Percentiles rank a stretch among this genome's conserved stretches.
Evolutionary conservation across 352 stramenopile genomes (phyloP).

Genomic region (Paralagenidium karlingii): DNA sequence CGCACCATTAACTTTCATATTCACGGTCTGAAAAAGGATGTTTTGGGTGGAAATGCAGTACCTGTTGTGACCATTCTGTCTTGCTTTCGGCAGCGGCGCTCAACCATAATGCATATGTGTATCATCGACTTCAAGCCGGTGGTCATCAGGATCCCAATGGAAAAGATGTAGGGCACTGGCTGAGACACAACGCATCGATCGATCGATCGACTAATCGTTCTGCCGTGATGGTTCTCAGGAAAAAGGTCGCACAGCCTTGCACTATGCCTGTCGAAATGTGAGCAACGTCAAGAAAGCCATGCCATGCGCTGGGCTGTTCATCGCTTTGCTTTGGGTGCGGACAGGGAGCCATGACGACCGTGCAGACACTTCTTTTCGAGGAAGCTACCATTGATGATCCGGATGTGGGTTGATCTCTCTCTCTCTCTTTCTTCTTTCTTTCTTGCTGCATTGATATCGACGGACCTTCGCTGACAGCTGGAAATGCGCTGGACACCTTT

Average conservation of each 20-base stretch:
- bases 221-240: constrained; percentile 19
- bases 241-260: constrained; percentile 54
- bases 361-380: constrained; percentile 51
- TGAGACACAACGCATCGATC: background rate
- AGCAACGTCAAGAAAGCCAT: constrained; percentile 2
- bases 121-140: too few species aligned
- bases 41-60: background rate
- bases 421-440: background rate
- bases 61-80: background rate
- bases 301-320: background rate
- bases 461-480: constrained; percentile 12
- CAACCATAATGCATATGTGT: too few species aligned
- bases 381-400: constrained; percentile 65
- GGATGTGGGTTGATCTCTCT: constrained; percentile 22
- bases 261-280: constrained; percentile 64
- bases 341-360: constrained; percentile 35
- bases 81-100: background rate
- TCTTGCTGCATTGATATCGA: background rate
- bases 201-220: background rate
- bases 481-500: constrained; percentile 74
- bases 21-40: constrained; percentile 17
- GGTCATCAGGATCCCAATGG: constrained; percentile 61
- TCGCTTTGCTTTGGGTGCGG: background rate
- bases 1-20: constrained; percentile 74
- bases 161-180: constrained; percentile 37